Evolutionary conservation across 2,329 filamentous ascomycete species (phyloP), one percentile per base, ranked within the genome.

Genomic region (Colletotrichum cordylinicola): DNA sequence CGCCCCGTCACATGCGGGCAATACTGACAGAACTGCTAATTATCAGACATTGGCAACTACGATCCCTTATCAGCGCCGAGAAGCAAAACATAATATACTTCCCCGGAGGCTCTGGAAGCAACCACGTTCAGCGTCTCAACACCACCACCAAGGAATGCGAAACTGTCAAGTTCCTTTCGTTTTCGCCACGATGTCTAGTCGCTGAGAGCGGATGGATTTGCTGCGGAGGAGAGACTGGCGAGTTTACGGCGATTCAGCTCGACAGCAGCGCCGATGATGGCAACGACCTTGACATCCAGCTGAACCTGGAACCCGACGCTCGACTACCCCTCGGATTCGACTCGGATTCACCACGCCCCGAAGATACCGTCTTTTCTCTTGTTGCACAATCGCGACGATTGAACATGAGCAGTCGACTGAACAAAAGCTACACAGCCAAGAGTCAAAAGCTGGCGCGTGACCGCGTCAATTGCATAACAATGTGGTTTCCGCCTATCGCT

Each of bases 151-250:
- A 88, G 83, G 94, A 93, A 88, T 93, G 91, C 86, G 94, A 94
- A 85, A 93, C 91, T 77, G 91, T 95, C 83, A 95, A 92, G 68
- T 88, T 92, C 35, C 88, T 96, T 79, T 92, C 89, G 79, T 97
- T 93, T 84, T 91, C 84, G 80, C 94, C 96, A n/a, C 91, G 95
- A 85, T 98, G 96, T 84, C 91, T 98, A 8, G 94, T 95, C n/a
- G 94, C 95, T 9, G 93, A 93, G 69, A 91, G 94, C 80, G 96
- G 96, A 68, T 98, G 95, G 94, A 90, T 98, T 48, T 98, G 95
- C 80, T 95, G 96, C 62, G 97, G 96, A 62, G 96, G 96, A 75
- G 94, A 98, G 80, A 92, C 92, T 78, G 97, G 97, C 73, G 94
- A 98, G 82, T 98, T 98, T 82, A 93, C 94, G 35, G 93, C 95